These are phyloP conservation scores for Arachnomyces sp. DNA, from an alignment of 2,329 filamentous ascomycete species.

Conservation along the genomic window DNA sequence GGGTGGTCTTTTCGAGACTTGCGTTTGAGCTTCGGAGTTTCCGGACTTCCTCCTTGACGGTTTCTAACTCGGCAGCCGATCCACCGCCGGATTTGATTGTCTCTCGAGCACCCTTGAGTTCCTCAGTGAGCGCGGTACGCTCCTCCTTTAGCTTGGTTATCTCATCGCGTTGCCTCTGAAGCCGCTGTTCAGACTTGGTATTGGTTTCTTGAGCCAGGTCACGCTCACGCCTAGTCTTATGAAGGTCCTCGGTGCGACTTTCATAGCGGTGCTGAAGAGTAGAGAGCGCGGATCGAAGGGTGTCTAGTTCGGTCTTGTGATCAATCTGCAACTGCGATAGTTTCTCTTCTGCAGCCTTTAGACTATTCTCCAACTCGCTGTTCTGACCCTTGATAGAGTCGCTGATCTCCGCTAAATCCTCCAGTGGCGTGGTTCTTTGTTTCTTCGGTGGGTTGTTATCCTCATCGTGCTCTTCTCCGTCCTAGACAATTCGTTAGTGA, in stretches of 20 bases:
- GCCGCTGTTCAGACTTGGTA: constrained; percentile 21
- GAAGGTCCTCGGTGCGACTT: constrained; percentile 28
- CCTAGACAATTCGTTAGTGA: constrained; percentile 10
- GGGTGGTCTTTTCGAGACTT: constrained; percentile 28
- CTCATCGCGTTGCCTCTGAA: constrained; percentile 27
- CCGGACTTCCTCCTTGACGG: constrained; percentile 31
- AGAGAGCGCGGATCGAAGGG: constrained; percentile 24
- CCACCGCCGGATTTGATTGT: constrained; percentile 33
- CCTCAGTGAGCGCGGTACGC: constrained; percentile 26
- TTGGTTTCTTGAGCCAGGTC: constrained; percentile 24
- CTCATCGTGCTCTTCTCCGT: constrained; percentile 22
- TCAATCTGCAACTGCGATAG: constrained; percentile 24
- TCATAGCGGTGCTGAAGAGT: constrained; percentile 39
- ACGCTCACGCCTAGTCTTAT: constrained; percentile 29
- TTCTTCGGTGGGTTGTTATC: constrained; percentile 28
- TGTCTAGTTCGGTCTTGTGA: constrained; percentile 24
- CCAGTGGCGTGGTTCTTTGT: constrained; percentile 27
- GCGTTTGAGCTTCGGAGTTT: constrained; percentile 28
- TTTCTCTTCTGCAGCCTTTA: constrained; percentile 21
- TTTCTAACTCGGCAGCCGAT: constrained; percentile 33
- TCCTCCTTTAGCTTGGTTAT: constrained; percentile 35
- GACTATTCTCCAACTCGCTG: constrained; percentile 15
- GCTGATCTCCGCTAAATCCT: constrained; percentile 29
- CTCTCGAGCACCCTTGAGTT: constrained; percentile 32
- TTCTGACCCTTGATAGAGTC: constrained; percentile 25